These are phyloP conservation scores for Hygrophorus pudorinus DNA, from an alignment of 768 basidiomycete genomes.

Conservation along the genomic window DNA sequence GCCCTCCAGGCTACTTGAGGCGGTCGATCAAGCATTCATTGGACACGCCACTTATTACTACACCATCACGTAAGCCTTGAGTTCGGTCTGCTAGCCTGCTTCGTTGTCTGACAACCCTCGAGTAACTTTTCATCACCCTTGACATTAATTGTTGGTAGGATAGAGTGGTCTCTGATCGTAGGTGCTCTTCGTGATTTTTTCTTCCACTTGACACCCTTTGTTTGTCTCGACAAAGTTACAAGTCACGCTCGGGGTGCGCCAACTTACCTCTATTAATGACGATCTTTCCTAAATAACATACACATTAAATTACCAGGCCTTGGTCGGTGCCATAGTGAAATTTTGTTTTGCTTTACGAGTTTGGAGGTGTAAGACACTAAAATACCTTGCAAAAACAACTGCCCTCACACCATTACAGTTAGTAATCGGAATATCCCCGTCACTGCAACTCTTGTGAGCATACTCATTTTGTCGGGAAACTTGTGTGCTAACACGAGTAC, in stretches of 20 bases:
- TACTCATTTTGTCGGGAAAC: background rate
- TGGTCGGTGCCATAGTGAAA: conserved; percentile 47
- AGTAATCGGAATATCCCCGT: conserved; percentile 41
- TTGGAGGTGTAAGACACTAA: conserved; percentile 40
- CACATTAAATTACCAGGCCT: conserved; percentile 17
- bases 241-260: background rate
- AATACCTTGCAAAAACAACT: conserved; percentile 3
- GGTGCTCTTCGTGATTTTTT: too few relatives aligned
- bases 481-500: background rate
- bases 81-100: background rate
- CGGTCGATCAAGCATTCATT: conserved; percentile 40
- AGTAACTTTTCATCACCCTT: conserved; percentile 28
- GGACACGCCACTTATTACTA: conserved; percentile 43
- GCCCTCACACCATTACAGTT: conserved; percentile 25
- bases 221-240: conserved; percentile 10
- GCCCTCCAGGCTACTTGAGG: conserved; percentile 31
- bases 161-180: conserved; percentile 21
- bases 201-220: too few relatives aligned
- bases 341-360: conserved; percentile 47
- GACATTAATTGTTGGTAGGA: conserved; percentile 16
- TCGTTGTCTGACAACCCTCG: background rate
- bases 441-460: conserved; percentile 36
- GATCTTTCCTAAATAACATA: conserved; percentile 25
- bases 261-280: conserved; percentile 14
- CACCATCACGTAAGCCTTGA: conserved; percentile 34